These are phyloP conservation scores for Helianthus tuberosus DNA, from an alignment of 129 eudicot genomes.

Conservation along the genomic window DNA sequence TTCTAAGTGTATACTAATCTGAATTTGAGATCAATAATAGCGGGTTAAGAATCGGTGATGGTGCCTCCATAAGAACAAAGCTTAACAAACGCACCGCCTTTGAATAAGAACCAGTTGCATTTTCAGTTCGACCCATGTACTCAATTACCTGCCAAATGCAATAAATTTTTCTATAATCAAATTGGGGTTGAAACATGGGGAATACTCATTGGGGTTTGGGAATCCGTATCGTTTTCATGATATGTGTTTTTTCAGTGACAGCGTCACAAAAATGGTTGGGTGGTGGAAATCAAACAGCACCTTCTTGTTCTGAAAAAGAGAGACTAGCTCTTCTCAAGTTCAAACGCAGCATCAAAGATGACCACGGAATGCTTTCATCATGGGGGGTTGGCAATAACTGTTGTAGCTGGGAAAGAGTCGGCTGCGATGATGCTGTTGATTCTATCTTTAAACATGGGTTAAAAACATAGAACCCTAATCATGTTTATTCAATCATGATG, in stretches of 20 bases:
- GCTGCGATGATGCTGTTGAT: slow-evolving; percentile 20
- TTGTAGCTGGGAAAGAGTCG: slow-evolving; percentile 28
- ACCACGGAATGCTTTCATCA: slow-evolving; percentile 19
- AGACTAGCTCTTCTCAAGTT: slow-evolving; percentile 31
- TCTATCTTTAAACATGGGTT: no score
- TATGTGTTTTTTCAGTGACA: neutral
- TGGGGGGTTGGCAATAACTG: slow-evolving; percentile 41
- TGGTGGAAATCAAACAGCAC: neutral
- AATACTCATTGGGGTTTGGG: neutral
- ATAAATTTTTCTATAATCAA: neutral
- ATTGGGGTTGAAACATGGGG: neutral
- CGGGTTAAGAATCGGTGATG: slow-evolving; percentile 78
- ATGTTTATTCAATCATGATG: no score
- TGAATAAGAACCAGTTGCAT: slow-evolving; percentile 29
- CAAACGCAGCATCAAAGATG: slow-evolving; percentile 3
- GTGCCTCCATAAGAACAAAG: slow-evolving; percentile 89
- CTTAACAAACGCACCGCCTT: slow-evolving; percentile 65
- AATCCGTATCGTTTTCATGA: neutral
- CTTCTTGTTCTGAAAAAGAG: slow-evolving; percentile 19
- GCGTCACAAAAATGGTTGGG: neutral
- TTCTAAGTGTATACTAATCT: slow-evolving; percentile 75
- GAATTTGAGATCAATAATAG: slow-evolving; percentile 83
- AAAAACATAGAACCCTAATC: no score
- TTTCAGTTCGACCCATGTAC: no score
- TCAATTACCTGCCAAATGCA: no score